phyloP scores from a whole-genome alignment of 495 filamentous ascomycete genomes.

The Podospora anserina region DNA sequence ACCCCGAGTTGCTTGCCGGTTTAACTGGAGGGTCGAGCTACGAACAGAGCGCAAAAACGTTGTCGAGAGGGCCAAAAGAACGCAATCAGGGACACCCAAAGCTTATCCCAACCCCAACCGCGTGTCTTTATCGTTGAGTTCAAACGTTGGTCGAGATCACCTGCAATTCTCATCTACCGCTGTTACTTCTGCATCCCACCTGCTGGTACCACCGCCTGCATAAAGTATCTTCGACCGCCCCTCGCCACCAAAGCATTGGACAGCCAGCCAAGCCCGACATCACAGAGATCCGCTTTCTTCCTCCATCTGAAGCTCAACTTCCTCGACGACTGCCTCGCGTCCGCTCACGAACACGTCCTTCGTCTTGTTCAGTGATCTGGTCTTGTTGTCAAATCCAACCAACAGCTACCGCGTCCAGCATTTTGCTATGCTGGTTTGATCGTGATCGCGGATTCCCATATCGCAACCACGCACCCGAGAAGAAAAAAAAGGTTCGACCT shows the following conservation, averaged over 20 bases:
- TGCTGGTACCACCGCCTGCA: not conserved
- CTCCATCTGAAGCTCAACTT: not conserved
- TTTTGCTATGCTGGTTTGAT: conserved; percentile 10
- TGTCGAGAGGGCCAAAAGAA: not conserved
- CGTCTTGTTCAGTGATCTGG: not conserved
- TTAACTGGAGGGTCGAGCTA: conserved; percentile 12
- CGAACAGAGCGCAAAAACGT: conserved; percentile 2
- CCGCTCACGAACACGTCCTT: not conserved
- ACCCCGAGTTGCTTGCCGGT: conserved; percentile 16
- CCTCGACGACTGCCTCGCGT: not conserved
- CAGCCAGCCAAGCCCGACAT: not conserved
- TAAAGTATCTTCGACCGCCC: conserved; percentile 5
- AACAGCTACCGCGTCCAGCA: not conserved
- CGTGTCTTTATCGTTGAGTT: not conserved
- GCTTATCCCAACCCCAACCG: conserved; percentile 2
- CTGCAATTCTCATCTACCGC: not conserved
- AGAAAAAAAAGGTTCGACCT: conserved; percentile 16
- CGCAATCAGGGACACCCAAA: not conserved
- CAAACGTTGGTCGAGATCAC: not conserved
- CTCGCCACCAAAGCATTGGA: not conserved
- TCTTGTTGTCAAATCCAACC: not conserved
- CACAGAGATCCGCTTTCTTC: not conserved
- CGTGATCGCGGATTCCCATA: not conserved
- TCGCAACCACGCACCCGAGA: not conserved
- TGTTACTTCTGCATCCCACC: not conserved